These are phyloP conservation scores for Cicer yamashitae DNA, from an alignment of 306 rosid species.

Conservation along the genomic window DNA sequence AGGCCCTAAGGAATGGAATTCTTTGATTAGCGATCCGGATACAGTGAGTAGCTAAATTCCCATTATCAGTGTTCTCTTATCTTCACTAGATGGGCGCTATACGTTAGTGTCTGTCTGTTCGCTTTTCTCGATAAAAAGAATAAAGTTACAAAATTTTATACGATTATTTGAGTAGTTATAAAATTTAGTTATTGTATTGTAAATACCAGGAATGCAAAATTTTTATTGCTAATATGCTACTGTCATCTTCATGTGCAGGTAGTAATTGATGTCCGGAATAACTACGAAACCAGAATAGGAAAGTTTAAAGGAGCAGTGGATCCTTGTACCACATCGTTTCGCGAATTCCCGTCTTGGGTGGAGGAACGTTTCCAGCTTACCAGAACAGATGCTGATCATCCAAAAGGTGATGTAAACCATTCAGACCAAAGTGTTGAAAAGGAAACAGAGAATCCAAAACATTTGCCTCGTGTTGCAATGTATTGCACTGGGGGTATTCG, in stretches of 20 bases:
- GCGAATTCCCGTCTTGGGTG: conserved; percentile 93
- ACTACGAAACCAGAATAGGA: conserved; percentile 90
- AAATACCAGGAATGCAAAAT: conserved; percentile 26
- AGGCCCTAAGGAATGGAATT: conserved; percentile 83
- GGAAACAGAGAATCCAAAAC: conserved; percentile 47
- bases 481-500: conserved; percentile 98
- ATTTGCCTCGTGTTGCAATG: conserved; percentile 86
- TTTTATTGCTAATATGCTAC: conserved; percentile 25
- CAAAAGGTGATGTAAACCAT: conserved; percentile 40
- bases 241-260: conserved; percentile 57
- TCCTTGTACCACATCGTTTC: conserved; percentile 78
- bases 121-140: too few relatives aligned
- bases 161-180: too few relatives aligned
- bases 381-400: conserved; percentile 39
- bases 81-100: neutral
- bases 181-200: neutral
- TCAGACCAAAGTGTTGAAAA: conserved; percentile 49
- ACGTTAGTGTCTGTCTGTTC: too few relatives aligned
- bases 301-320: conserved; percentile 94
- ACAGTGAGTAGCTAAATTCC: conserved; percentile 57
- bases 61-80: conserved; percentile 24
- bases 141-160: too few relatives aligned
- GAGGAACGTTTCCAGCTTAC: conserved; percentile 65
- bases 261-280: conserved; percentile 89
- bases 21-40: conserved; percentile 78